These are phyloP conservation scores for Jimgerdemannia lactiflua DNA, from an alignment of 192 early-diverging fungal genomes.

Conservation along the genomic window DNA sequence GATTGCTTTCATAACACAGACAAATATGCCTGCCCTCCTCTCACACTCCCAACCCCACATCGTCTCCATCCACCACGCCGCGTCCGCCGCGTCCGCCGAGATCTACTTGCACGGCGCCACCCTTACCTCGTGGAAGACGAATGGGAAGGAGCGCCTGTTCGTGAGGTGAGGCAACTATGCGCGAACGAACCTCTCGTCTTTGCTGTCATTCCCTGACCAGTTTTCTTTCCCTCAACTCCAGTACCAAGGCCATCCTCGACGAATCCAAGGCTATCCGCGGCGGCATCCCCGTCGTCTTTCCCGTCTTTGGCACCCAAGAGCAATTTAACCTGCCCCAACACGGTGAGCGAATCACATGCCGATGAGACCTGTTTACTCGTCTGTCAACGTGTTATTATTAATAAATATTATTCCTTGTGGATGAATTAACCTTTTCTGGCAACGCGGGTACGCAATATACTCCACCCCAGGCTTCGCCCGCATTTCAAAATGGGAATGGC, in stretches of 20 bases:
- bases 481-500: conserved; percentile 53
- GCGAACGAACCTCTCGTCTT: neutral
- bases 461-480: conserved; percentile 41
- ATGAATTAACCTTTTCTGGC: too few species aligned
- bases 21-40: conserved; percentile 20
- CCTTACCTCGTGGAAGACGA: conserved; percentile 83
- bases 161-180: conserved; percentile 50
- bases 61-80: conserved; percentile 14
- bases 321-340: conserved; percentile 67
- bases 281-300: conserved; percentile 77
- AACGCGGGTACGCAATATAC: too few species aligned
- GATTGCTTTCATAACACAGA: neutral
- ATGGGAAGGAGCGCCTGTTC: conserved; percentile 79
- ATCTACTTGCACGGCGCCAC: conserved; percentile 64
- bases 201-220: neutral
- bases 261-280: conserved; percentile 93
- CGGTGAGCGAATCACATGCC: conserved; percentile 32
- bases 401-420: too few species aligned
- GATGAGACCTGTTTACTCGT: neutral
- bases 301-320: conserved; percentile 68
- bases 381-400: neutral
- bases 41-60: conserved; percentile 7
- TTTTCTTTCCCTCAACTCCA: conserved; percentile 21
- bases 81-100: conserved; percentile 19
- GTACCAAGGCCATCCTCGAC: conserved; percentile 75